Base-by-base conservation (phyloP, 106 monocot genomes). In the Dendrobium officinale region DNA sequence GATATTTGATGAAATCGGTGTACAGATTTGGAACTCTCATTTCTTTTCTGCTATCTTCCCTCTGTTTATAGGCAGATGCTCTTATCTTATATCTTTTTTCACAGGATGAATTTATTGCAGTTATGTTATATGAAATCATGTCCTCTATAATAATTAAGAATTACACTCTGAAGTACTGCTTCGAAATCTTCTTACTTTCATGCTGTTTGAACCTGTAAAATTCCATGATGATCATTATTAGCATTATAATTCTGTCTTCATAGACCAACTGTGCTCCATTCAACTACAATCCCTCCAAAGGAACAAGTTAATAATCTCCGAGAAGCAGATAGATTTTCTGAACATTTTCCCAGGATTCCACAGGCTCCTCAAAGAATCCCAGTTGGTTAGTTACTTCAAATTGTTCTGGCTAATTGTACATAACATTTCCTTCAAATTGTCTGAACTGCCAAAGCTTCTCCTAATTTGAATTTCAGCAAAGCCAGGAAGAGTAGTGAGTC, bases 241-340 rank as follows among this genome's bases (percentile, higher is more conserved):
- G 37, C 37, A 37, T 51, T 10, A 13, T 13, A 10, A 51, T 51
- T 51, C 19, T 19, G 2, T 77, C 54, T 37, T 82, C 9, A 17
- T 77, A 95, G 95, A 68, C 92, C 95, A 42, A 92, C 95, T 0
- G 77, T 92, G 73, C 88, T 95, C 47, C 92, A 92, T 80, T 90
- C 95, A 18, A 44, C 87, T 41, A 77, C 87, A 26, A 83, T 92
- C 10, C 87, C 95, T 83, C 87, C 81, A 19, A 90, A 88, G 81
- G 88, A 88, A 80, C 61, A 61, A 61, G 1, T 22, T 22, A 78
- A 26, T 40, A 58, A 86, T 70, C 48, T 81, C 16, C 81, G 84
- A 80, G 82, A 87, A 26, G 24, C 73, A 20, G 88, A 88, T 18
- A 68, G 75, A 55, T 67, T 75, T 19, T 37, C 77, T 13, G 76